A percentile compares a stretch with the other conserved stretches of the same genome.
Evolutionary conservation across 768 basidiomycete species (phyloP).

Genomic region (Leccinum ochraceum): DNA sequence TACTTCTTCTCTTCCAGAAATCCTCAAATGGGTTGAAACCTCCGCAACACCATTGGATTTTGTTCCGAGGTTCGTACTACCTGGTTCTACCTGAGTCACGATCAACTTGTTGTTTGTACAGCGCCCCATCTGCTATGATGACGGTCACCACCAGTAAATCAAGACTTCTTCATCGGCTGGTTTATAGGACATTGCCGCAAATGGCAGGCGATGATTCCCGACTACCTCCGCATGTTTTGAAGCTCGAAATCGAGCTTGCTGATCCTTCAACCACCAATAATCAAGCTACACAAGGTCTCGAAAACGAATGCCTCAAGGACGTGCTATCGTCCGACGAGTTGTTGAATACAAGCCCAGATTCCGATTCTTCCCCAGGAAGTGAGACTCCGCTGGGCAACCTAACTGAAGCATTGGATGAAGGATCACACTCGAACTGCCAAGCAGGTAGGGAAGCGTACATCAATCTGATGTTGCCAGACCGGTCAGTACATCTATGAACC

Average conservation of each 20-base stretch:
- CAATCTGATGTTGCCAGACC: slow-evolving; percentile 58
- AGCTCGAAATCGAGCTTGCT: slow-evolving; percentile 41
- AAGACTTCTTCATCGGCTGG: slow-evolving; percentile 45
- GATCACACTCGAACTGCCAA: slow-evolving; percentile 31
- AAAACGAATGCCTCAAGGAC: background rate
- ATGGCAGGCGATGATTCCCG: slow-evolving; percentile 6
- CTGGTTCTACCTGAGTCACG: background rate
- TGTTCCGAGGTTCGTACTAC: slow-evolving; percentile 48
- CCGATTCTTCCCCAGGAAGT: background rate
- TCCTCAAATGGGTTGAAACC: slow-evolving; percentile 47
- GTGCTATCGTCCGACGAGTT: background rate
- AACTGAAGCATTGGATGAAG: background rate
- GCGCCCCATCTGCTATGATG: slow-evolving; percentile 41
- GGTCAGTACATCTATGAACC: slow-evolving; percentile 37
- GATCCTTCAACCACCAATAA: background rate
- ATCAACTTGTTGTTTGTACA: slow-evolving; percentile 19
- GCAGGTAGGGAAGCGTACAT: slow-evolving; percentile 40
- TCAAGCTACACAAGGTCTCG: background rate
- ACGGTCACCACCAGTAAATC: slow-evolving; percentile 33
- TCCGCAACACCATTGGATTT: slow-evolving; percentile 41
- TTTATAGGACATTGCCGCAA: slow-evolving; percentile 43
- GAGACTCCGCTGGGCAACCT: background rate
- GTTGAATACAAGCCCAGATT: background rate
- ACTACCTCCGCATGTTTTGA: slow-evolving; percentile 31
- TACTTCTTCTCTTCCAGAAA: slow-evolving; percentile 38